Evolutionary conservation across 2,329 filamentous ascomycete species (phyloP).

Genomic region (Bipolaris sorokiniana): DNA sequence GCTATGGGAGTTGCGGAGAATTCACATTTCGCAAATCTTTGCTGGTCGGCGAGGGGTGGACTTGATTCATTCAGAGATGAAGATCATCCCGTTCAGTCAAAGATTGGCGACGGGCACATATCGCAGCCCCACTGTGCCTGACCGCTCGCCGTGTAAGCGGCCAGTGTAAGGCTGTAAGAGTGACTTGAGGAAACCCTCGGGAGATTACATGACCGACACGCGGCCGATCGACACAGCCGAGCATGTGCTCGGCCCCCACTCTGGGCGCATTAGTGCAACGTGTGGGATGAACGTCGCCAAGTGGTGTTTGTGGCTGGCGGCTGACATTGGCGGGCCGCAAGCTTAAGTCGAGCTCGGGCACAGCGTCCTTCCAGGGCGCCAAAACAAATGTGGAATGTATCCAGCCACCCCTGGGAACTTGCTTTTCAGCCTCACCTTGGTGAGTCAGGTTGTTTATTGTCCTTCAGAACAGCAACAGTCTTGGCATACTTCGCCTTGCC

Average conservation of each 20-base stretch:
- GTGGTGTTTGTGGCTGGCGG: conserved; percentile 3
- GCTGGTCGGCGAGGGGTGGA: neutral
- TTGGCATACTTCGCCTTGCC: neutral
- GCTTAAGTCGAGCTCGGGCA: neutral
- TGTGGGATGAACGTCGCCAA: conserved; percentile 2
- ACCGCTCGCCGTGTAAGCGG: neutral
- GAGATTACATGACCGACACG: conserved; percentile 8
- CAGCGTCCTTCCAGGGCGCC: conserved; percentile 1
- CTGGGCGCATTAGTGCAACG: neutral
- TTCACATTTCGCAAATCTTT: neutral
- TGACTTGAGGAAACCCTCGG: neutral
- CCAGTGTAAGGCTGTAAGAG: neutral
- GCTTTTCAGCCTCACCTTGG: conserved; percentile 2
- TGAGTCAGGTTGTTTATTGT: neutral
- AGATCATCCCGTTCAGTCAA: neutral
- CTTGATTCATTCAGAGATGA: neutral
- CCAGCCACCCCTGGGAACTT: neutral
- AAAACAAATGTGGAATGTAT: neutral
- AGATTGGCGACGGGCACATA: neutral
- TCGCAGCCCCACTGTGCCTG: neutral
- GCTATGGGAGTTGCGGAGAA: neutral
- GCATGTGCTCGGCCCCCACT: conserved; percentile 1
- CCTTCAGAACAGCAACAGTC: neutral
- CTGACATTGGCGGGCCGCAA: conserved; percentile 1
- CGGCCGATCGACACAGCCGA: conserved; percentile 7